These are phyloP conservation scores for Starmerella vaccinii DNA, from an alignment of 805 yeast species.

Conservation along the genomic window DNA sequence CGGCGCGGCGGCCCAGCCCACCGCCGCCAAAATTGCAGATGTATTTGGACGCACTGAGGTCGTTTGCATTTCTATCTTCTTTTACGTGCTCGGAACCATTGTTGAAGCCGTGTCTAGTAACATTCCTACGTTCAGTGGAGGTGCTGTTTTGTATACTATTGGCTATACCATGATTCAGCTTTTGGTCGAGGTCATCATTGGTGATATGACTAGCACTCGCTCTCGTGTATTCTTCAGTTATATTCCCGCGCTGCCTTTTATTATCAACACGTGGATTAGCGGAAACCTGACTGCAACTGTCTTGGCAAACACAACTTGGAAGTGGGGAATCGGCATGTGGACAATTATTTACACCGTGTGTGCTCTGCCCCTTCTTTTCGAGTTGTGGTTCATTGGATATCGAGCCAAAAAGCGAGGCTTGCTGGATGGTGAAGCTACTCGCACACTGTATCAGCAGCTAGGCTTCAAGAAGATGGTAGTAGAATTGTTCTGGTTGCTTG, in stretches of 20 bases:
- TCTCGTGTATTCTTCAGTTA: slow-evolving; percentile 61
- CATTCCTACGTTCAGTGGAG: slow-evolving; percentile 52
- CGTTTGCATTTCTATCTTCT: slow-evolving; percentile 39
- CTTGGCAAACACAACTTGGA: slow-evolving; percentile 23
- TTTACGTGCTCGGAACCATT: slow-evolving; percentile 54
- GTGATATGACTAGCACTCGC: slow-evolving; percentile 58
- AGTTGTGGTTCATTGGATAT: slow-evolving; percentile 47
- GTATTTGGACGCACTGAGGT: slow-evolving; percentile 55
- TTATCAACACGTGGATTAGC: slow-evolving; percentile 69
- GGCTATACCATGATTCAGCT: slow-evolving; percentile 60
- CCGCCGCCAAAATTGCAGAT: slow-evolving; percentile 55
- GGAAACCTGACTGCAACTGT: slow-evolving; percentile 41
- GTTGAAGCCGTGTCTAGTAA: slow-evolving; percentile 51
- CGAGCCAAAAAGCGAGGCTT: slow-evolving; percentile 46
- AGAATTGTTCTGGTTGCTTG: slow-evolving; percentile 49
- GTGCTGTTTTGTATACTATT: slow-evolving; percentile 44
- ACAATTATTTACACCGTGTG: slow-evolving; percentile 63
- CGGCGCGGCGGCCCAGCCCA: slow-evolving; percentile 58
- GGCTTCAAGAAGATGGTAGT: slow-evolving; percentile 9
- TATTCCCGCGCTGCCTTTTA: slow-evolving; percentile 59
- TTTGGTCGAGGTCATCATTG: slow-evolving; percentile 45
- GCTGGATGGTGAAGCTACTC: slow-evolving; percentile 35
- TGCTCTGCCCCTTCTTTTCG: slow-evolving; percentile 47
- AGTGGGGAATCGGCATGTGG: slow-evolving; percentile 73
- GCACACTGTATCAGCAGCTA: slow-evolving; percentile 34